Evolutionary conservation across 2,329 filamentous ascomycete genomes (phyloP), one percentile per base, ranked within the genome.

Genomic region (Sporothrix protearum): DNA sequence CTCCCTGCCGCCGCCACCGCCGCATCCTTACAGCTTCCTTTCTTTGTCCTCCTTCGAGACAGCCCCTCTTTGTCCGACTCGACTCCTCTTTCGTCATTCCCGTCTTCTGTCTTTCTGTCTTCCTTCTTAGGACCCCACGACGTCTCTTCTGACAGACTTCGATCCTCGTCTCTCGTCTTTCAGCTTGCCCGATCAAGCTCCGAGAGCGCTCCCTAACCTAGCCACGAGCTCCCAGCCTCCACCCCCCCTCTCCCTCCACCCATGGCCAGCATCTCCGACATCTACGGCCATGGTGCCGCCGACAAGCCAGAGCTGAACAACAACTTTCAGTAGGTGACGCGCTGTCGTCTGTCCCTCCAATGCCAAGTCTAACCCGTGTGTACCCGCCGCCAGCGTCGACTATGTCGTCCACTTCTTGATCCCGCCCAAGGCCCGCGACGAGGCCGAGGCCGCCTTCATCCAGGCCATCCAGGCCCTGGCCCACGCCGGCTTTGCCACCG

Each of bases 321-420:
- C 70, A 79, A 79, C 72, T 77, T 76, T 67, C 74, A 76, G 77
- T 78, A 71, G 0, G 74, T 59, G 8, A 1, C 7, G 1, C 1
- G 8, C 39, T n/a, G 7, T 22, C 2, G 3, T 14, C 6, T 3
- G 2, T 12, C 19, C 22, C 28, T 22, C 22, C 45, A 16, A 33
- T 2, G 9, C 16, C 22, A 51, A 10, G 25, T 47, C 5, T 39
- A 8, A 33, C 36, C n/a, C 14, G 6, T 39, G 12, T n/a, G 12
- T 16, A 49, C 25, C 30, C 7, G 9, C 16, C 25, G 1, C 22
- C 64, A 87, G 92, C 70, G 92, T 97, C 73, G 94, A 97, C 83
- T 97, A 93, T 85, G 93, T 97, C 71, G 87, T 97, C 74, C 88
- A 89, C 78, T 97, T 92, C 81, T 85, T 90, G 72, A 90, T 95